phyloP scores from a whole-genome alignment of 345 rosid species.

The Diplotaxis tenuifolia region DNA sequence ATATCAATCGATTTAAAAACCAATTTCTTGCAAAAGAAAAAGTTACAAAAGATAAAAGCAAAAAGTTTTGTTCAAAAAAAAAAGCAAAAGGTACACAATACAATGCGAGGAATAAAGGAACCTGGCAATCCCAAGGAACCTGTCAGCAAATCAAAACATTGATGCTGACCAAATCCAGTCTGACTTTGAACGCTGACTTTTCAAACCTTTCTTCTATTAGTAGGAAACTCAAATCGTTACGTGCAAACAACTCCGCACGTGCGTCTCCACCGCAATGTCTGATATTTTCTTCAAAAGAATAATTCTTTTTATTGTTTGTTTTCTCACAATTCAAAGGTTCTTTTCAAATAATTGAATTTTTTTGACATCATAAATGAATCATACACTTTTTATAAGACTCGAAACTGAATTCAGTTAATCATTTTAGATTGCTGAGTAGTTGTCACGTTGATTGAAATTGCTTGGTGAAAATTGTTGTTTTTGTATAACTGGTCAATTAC shows the following conservation, averaged over 20 bases:
- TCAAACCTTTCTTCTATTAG: constrained; percentile 12
- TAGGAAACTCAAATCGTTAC: background rate
- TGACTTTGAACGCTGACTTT: constrained; percentile 25
- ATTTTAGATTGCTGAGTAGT: background rate
- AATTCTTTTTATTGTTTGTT: background rate
- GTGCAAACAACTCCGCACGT: constrained; percentile 36
- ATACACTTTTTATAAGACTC: background rate
- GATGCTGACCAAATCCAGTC: constrained; percentile 9
- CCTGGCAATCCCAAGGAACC: background rate
- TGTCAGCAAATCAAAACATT: constrained; percentile 18
- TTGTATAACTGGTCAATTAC: background rate
- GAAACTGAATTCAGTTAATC: background rate
- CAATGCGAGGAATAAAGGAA: too few species aligned
- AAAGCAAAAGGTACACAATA: too few species aligned
- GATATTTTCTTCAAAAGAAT: background rate
- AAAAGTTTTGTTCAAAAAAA: too few species aligned
- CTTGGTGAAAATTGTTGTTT: background rate
- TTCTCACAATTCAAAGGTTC: background rate
- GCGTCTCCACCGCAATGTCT: constrained; percentile 33
- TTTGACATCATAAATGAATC: too few species aligned
- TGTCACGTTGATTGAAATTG: background rate
- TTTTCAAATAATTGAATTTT: background rate
- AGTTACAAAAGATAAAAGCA: too few species aligned
- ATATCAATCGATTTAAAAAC: too few species aligned
- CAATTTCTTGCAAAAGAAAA: too few species aligned